Evolutionary conservation across 1,284 basidiomycete genomes (phyloP).

Genomic region (Wallemia mellicola): DNA sequence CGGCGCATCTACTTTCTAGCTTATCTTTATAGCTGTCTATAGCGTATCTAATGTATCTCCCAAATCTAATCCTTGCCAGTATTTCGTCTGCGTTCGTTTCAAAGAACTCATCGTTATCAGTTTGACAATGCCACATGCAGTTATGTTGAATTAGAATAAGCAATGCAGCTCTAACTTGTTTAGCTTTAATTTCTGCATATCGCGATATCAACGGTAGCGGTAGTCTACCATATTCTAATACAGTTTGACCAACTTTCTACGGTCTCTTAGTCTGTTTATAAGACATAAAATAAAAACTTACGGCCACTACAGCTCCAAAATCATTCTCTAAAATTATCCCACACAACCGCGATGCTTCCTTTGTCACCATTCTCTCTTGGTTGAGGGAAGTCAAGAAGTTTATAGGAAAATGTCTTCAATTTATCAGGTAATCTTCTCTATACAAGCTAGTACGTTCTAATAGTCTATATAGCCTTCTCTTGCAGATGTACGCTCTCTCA

Average conservation of each 20-base stretch:
- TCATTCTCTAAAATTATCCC: conserved; percentile 41
- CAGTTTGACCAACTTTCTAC: conserved; percentile 44
- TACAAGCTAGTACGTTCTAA: not conserved
- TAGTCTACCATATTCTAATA: conserved; percentile 61
- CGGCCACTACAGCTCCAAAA: conserved; percentile 45
- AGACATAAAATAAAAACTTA: conserved; percentile 16
- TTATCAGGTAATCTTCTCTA: not conserved
- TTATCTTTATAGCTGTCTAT: conserved; percentile 17
- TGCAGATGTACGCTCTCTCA: conserved; percentile 33
- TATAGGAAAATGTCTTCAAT: not conserved
- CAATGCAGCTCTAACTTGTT: conserved; percentile 38
- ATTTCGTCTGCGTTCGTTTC: conserved; percentile 16
- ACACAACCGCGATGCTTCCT: conserved; percentile 36
- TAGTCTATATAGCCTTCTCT: conserved; percentile 23
- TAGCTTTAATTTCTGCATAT: conserved; percentile 29
- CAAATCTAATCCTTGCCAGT: conserved; percentile 13
- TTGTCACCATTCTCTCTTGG: conserved; percentile 5
- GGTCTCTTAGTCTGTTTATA: conserved; percentile 1
- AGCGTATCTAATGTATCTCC: conserved; percentile 42
- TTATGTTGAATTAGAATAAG: conserved; percentile 76
- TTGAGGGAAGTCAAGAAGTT: not conserved
- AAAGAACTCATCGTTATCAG: conserved; percentile 13
- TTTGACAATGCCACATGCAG: conserved; percentile 15
- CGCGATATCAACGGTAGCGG: conserved; percentile 38
- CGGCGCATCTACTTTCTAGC: not conserved